Evolutionary conservation across 805 yeast genomes (phyloP).

Genomic region (Candida chauliodis): DNA sequence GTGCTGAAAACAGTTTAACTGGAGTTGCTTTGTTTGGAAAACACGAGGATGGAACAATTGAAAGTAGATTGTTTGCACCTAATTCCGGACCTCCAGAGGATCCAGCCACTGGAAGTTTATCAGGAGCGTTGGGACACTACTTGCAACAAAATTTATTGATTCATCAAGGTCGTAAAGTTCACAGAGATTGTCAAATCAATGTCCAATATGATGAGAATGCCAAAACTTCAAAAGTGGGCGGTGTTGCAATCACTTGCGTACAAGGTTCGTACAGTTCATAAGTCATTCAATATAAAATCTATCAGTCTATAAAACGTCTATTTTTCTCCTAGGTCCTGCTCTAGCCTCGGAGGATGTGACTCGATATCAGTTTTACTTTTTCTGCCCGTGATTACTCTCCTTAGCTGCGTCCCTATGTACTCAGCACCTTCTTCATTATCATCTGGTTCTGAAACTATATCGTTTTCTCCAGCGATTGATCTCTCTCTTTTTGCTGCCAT

Average conservation of each 20-base stretch:
- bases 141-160: slow-evolving; percentile 23
- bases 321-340: slow-evolving; percentile 1
- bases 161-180: slow-evolving; percentile 37
- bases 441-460: not conserved
- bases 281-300: not conserved
- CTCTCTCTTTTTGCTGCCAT: slow-evolving; percentile 53
- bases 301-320: not conserved
- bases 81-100: slow-evolving; percentile 39
- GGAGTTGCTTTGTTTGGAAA: slow-evolving; percentile 43
- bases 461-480: slow-evolving; percentile 45
- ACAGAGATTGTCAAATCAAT: slow-evolving; percentile 34
- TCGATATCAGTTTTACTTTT: slow-evolving; percentile 9
- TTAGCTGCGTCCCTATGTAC: slow-evolving; percentile 19
- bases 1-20: slow-evolving; percentile 15
- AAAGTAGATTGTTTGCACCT: slow-evolving; percentile 45
- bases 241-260: slow-evolving; percentile 35
- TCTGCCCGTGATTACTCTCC: slow-evolving; percentile 16
- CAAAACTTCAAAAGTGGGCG: slow-evolving; percentile 32
- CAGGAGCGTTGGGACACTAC: slow-evolving; percentile 26
- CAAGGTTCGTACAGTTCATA: slow-evolving; percentile 22
- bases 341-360: not conserved
- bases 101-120: slow-evolving; percentile 55
- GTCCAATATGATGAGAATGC: slow-evolving; percentile 17
- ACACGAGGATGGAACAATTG: slow-evolving; percentile 18
- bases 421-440: slow-evolving; percentile 14